Evolutionary conservation across 176 grass and related monocot species (phyloP), one percentile per base, ranked within the genome.

Genomic region (Zizania latifolia): DNA sequence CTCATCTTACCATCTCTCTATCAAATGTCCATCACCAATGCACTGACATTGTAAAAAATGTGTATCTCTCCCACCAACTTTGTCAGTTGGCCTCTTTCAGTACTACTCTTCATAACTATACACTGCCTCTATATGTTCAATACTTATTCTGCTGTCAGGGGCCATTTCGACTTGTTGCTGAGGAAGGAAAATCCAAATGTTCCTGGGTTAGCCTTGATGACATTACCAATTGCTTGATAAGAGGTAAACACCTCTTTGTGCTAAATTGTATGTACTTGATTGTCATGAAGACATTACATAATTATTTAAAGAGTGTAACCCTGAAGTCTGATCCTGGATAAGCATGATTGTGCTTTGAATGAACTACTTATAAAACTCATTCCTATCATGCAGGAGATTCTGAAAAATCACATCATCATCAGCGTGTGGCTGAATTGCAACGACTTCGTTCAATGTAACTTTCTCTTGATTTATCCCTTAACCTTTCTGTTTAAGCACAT

Each of bases 181-280:
- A 99, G 27, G 95, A 99, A 56, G 95, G 95, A 10, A 99, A 92
- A 77, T 99, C 95, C 29, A 94, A 99, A 82, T 99, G 95, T 88
- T 99, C 95, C 39, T 99, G 91, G 95, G 91, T 99, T 83, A 99
- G 95, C 58, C 91, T 99, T 78, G 95, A 99, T 88, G 95, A 99
- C 50, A 89, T 94, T 23, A 86, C 95, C 68, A 99, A 94, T 94
- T 89, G 95, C 79, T 85, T 94, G 83, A 84, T 84, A 85, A 87
- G 86, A 89, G 95, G 95, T 94, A 88, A 38, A 59, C 54, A 61
- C 8, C 59, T 54, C 48, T 8, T 73, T 45, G 2, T 43, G 0
- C 38, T 65, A 35, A 19, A 51, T 70, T 55, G 19, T 81, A 14
- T 62, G n/a, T 62, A 28, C 59, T 65, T 65, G 71, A 35, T 68